Conservation (phyloP, 345 rosid species). For the Syzygium aromaticum region DNA sequence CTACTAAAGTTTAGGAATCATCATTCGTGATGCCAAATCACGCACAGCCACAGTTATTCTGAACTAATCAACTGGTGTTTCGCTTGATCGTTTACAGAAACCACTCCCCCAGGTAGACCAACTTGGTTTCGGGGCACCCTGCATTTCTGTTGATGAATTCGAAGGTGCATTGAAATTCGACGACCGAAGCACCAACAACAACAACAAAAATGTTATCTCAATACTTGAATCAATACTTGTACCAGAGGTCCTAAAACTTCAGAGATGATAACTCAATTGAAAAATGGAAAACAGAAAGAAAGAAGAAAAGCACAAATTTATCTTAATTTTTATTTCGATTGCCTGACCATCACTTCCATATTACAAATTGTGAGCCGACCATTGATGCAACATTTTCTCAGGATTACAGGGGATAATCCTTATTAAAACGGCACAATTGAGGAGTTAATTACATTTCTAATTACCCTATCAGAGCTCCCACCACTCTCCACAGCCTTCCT, state of each 20-base stretch:
- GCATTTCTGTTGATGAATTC: too few relatives aligned
- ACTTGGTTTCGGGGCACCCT: too few relatives aligned
- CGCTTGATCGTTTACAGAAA: too few relatives aligned
- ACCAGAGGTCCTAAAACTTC: not conserved
- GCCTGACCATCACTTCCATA: not conserved
- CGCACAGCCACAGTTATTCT: too few relatives aligned
- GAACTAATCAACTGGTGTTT: too few relatives aligned
- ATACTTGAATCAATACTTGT: too few relatives aligned
- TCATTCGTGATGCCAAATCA: too few relatives aligned
- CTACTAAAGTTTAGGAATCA: not conserved
- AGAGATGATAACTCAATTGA: not conserved
- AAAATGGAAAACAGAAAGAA: not conserved
- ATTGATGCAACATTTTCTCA: not conserved
- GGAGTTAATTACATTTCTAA: not conserved
- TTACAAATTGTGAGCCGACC: not conserved
- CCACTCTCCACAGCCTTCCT: slow-evolving; percentile 15
- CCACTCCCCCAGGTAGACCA: too few relatives aligned
- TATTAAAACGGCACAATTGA: not conserved
- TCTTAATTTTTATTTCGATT: not conserved
- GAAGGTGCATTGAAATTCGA: not conserved
- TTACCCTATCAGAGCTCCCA: slow-evolving; percentile 7
- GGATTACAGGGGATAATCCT: not conserved
- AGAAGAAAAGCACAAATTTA: not conserved
- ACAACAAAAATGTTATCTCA: not conserved
- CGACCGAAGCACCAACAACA: too few relatives aligned